Conservation (phyloP, 192 early-diverging fungal genomes). For the Rhizophagus sp. region DNA sequence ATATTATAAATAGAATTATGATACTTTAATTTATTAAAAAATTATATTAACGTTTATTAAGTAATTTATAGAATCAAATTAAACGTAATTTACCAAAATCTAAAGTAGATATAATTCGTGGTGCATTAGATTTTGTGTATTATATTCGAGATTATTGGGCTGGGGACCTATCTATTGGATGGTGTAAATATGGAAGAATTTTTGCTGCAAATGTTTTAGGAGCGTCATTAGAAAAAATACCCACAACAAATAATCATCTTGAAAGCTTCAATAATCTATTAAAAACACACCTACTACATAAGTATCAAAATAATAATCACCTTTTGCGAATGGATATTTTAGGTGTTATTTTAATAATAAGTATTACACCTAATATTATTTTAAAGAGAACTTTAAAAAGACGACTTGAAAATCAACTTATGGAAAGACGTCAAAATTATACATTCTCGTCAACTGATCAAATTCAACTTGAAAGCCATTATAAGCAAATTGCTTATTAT, state of each 20-base stretch:
- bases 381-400: too few species aligned
- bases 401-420: too few species aligned
- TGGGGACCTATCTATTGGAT: not conserved
- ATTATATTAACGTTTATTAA: too few species aligned
- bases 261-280: not conserved
- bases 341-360: too few species aligned
- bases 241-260: slow-evolving; percentile 8
- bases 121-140: not conserved
- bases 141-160: not conserved
- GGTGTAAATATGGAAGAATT: not conserved
- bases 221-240: not conserved
- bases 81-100: not conserved
- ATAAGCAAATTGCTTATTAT: too few species aligned
- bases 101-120: not conserved
- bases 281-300: not conserved
- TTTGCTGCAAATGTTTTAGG: not conserved
- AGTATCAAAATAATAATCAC: not conserved
- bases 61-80: too few species aligned
- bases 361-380: too few species aligned
- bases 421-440: too few species aligned
- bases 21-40: too few species aligned
- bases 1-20: too few species aligned
- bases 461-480: too few species aligned
- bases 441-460: too few species aligned
- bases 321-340: not conserved